A percentile compares a stretch with the other conserved stretches of the same genome.
Conservation (phyloP, 345 rosid species). For the Schrenkiella parvula region DNA sequence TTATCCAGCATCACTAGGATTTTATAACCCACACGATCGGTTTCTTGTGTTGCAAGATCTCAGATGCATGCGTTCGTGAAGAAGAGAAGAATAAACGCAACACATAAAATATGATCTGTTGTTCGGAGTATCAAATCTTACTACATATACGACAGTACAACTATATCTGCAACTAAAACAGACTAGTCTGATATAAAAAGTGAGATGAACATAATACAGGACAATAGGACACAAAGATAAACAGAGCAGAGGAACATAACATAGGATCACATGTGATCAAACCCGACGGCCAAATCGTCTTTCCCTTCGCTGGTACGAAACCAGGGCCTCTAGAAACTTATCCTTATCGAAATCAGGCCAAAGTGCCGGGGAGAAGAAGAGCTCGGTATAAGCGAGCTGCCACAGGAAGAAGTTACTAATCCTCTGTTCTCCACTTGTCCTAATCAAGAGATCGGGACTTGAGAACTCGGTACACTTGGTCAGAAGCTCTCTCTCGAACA, state of each 20-base stretch:
- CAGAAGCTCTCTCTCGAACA: slow-evolving; percentile 57
- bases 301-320: slow-evolving; percentile 55
- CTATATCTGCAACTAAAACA: neutral
- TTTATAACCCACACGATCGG: neutral
- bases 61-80: neutral
- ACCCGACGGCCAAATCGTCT: slow-evolving; percentile 52
- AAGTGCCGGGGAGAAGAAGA: slow-evolving; percentile 46
- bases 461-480: slow-evolving; percentile 50
- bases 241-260: neutral
- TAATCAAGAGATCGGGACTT: slow-evolving; percentile 59
- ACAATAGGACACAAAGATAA: neutral
- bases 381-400: slow-evolving; percentile 76
- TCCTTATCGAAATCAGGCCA: slow-evolving; percentile 75
- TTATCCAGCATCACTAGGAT: neutral
- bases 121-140: neutral
- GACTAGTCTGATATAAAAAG: neutral
- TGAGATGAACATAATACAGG: neutral
- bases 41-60: neutral
- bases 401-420: slow-evolving; percentile 77
- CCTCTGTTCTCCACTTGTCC: slow-evolving; percentile 75
- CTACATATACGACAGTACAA: neutral
- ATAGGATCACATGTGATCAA: slow-evolving; percentile 2
- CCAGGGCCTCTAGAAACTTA: slow-evolving; percentile 46
- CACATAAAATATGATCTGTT: neutral
- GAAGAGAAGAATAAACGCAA: neutral